Evolutionary conservation across 495 filamentous ascomycete species (phyloP), one percentile per base, ranked within the genome.

Genomic region (Aspergillus nanangensis): DNA sequence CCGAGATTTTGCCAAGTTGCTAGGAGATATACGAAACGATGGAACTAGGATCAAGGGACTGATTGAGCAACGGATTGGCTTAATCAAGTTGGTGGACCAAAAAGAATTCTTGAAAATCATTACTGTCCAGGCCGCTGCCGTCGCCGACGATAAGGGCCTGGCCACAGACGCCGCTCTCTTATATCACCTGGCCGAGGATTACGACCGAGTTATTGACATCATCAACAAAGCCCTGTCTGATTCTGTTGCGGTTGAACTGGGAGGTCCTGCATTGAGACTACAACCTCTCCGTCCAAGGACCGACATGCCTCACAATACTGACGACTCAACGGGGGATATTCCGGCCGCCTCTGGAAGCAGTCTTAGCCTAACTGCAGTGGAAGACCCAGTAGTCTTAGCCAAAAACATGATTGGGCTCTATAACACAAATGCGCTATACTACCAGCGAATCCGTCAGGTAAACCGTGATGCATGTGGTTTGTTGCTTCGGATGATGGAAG

Each of bases 181-280:
- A 31, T 96, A 93, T 58, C 91, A 97, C 62, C 77, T 99, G 27
- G 91, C 92, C 0, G 88, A 88, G 55, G 89, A 99, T 56, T 97
- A 94, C 60, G 90, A 97, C 53, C 87, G 79, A 45, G 94, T 96
- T 32, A 80, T 96, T 44, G 68, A 78, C 33, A 91, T 96, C 52
- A 80, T 96, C 51, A 96, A 92, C 63, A 83, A 88, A 22, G 82
- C 90, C n/a, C 72, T 97, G 21, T 91, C 90, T 18, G 90, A 96
- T 60, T 84, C 88, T 23, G 79, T 96, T 47, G 79, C 86, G 13
- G 72, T 89, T 9, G 87, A 94, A 44, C 71, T 96, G 38, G 90
- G 89, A 37, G 79, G 87, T 50, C 81, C 88, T 36, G 77, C 79
- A 15, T 70, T 87, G 59, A 83, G 80, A 34, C 68, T 95, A 36